Conservation (phyloP, 2,329 filamentous ascomycete genomes). For the Fusarium sp. region DNA sequence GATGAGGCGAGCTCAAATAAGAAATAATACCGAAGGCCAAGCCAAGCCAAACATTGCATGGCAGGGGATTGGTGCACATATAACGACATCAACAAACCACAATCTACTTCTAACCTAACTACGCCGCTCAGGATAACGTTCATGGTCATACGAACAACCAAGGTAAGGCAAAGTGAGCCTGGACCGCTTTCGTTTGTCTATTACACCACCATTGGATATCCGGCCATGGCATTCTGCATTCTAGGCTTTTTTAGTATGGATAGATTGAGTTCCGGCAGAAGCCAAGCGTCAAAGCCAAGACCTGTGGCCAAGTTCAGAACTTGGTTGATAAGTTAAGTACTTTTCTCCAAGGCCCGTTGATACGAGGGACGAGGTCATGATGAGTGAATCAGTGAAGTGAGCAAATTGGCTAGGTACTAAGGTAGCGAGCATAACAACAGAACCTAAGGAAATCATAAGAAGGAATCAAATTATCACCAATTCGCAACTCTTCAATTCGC, state of each 20-base stretch:
- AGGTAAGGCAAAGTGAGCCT: conserved; percentile 11
- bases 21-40: conserved; percentile 28
- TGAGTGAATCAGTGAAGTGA: neutral
- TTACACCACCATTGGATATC: conserved; percentile 36
- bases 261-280: conserved; percentile 23
- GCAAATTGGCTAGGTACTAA: no score
- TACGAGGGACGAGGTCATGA: neutral
- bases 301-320: conserved; percentile 2
- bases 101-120: conserved; percentile 7
- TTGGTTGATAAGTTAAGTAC: neutral
- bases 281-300: conserved; percentile 35
- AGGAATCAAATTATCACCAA: neutral
- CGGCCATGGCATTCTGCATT: conserved; percentile 21
- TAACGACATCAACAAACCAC: conserved; percentile 19
- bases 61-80: conserved; percentile 22
- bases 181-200: conserved; percentile 28
- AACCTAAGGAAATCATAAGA: neutral
- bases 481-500: neutral
- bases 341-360: neutral
- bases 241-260: conserved; percentile 30
- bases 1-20: conserved; percentile 43
- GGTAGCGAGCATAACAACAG: neutral
- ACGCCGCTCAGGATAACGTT: conserved; percentile 3
- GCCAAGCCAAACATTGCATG: conserved; percentile 12
- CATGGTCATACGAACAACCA: neutral